A percentile compares a stretch with the other conserved stretches of the same genome.
Conservation (phyloP, 78 protist genomes). For the Dictyostelium firmibasis region DNA sequence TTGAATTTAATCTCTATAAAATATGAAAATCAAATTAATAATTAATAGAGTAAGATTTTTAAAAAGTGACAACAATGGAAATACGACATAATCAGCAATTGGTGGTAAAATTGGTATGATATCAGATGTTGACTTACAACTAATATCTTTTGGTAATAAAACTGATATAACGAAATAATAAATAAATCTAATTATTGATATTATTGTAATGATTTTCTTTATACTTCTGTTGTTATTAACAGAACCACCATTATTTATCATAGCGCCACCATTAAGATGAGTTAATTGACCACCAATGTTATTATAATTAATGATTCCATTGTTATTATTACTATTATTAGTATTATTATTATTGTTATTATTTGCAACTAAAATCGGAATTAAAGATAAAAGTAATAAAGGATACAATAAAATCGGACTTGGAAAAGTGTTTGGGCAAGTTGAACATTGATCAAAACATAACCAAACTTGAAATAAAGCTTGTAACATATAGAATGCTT, state of each 20-base stretch:
- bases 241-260: background rate
- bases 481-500: background rate
- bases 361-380: background rate
- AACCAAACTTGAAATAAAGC: conserved; percentile 49
- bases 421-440: background rate
- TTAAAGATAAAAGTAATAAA: conserved; percentile 16
- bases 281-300: background rate
- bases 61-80: background rate
- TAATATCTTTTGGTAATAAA: background rate
- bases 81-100: conserved; percentile 1
- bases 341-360: background rate
- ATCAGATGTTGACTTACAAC: background rate
- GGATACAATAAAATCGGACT: conserved; percentile 15
- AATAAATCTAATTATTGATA: conserved; percentile 1
- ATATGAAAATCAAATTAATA: conserved; percentile 9
- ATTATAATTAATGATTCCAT: background rate
- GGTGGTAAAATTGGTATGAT: background rate
- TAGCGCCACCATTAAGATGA: background rate
- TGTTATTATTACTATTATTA: background rate
- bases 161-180: background rate
- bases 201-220: background rate
- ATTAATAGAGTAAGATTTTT: conserved; percentile 2
- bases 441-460: conserved; percentile 42
- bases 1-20: background rate
- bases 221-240: too few relatives aligned